A percentile compares a stretch with the other conserved stretches of the same genome.
Evolutionary conservation across 768 basidiomycete genomes (phyloP).

Genomic region (Lactarius quietus): DNA sequence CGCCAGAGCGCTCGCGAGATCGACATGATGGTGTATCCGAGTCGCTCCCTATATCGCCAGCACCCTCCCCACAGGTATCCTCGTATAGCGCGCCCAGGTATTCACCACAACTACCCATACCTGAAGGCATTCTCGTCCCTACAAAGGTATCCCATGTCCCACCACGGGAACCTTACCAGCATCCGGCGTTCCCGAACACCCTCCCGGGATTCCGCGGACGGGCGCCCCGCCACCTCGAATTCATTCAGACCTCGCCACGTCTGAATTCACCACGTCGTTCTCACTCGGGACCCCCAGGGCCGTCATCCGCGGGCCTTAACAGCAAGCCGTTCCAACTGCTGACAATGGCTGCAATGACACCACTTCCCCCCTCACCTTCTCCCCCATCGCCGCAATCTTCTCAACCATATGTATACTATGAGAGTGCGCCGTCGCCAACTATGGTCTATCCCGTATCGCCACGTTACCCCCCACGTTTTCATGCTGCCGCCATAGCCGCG

Average conservation of each 20-base stretch:
- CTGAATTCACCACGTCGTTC: conserved; percentile 36
- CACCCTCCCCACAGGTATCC: conserved; percentile 8
- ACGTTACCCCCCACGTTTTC: conserved; percentile 21
- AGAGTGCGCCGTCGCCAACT: conserved; percentile 22
- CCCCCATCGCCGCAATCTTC: conserved; percentile 1
- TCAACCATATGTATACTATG: conserved; percentile 26
- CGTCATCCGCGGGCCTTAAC: conserved; percentile 16
- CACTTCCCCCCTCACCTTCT: conserved; percentile 24
- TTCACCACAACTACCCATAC: background rate
- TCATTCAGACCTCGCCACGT: conserved; percentile 28
- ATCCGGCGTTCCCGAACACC: background rate
- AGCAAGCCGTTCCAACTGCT: conserved; percentile 13
- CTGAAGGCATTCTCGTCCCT: background rate
- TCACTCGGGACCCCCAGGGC: conserved; percentile 33
- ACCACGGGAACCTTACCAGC: background rate
- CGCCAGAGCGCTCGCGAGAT: conserved; percentile 4
- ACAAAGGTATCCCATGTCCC: background rate
- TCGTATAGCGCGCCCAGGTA: background rate
- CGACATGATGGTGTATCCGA: conserved; percentile 8
- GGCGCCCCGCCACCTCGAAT: conserved; percentile 20
- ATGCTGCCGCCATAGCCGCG: conserved; percentile 16
- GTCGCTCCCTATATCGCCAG: conserved; percentile 19
- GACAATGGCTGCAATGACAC: conserved; percentile 23
- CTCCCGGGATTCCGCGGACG: conserved; percentile 7
- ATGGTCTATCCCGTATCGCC: conserved; percentile 17